These are phyloP conservation scores for Trichoderma sp. DNA, from an alignment of 2,329 filamentous ascomycete genomes.

Conservation along the genomic window DNA sequence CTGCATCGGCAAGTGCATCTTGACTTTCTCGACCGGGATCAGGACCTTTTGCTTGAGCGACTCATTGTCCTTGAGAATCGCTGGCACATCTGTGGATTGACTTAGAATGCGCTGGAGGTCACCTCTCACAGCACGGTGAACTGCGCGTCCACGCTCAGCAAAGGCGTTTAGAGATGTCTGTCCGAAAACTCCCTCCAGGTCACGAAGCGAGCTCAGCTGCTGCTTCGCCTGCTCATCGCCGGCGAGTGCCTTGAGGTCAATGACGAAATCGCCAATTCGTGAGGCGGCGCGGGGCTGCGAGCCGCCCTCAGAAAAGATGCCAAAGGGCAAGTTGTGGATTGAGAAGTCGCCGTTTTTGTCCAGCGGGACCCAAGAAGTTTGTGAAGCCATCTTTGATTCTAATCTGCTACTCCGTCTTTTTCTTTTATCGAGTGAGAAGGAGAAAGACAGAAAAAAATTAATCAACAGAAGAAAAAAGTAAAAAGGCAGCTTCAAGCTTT, in stretches of 20 bases:
- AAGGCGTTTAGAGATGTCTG: conserved; percentile 33
- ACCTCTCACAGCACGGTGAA: conserved; percentile 67
- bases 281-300: conserved; percentile 61
- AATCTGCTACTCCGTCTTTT: too few relatives aligned
- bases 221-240: conserved; percentile 31
- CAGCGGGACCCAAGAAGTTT: conserved; percentile 18
- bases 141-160: conserved; percentile 58
- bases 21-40: conserved; percentile 44
- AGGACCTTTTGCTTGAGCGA: conserved; percentile 31
- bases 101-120: conserved; percentile 62
- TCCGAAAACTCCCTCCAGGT: conserved; percentile 29
- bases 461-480: background rate
- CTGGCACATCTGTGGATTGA: conserved; percentile 47
- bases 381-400: background rate
- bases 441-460: background rate
- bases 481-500: background rate
- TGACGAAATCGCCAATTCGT: conserved; percentile 68
- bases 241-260: conserved; percentile 66
- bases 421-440: too few relatives aligned
- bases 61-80: conserved; percentile 37
- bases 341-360: conserved; percentile 52
- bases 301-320: conserved; percentile 64
- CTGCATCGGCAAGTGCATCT: conserved; percentile 68
- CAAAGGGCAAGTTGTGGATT: conserved; percentile 78
- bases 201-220: conserved; percentile 34